A percentile compares a stretch with the other conserved stretches of the same genome.
Conservation (phyloP, 1,139 yeast species). For the Casaregolazyma suthepensis region DNA sequence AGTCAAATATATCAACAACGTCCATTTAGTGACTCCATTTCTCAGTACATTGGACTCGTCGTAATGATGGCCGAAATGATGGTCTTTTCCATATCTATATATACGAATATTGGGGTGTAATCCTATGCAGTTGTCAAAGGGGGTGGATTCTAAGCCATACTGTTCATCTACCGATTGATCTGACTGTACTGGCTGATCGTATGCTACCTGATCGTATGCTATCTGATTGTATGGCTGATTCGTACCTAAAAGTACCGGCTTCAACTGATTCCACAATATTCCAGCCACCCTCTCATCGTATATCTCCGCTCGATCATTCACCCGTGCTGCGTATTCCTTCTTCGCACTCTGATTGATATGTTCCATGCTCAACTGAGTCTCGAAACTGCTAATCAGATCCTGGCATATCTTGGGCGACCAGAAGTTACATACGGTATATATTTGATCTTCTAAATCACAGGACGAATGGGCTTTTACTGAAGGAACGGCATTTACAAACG, state of each 20-base stretch:
- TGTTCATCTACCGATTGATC: too few species aligned
- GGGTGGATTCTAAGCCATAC: too few species aligned
- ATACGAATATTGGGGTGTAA: slow-evolving; percentile 54
- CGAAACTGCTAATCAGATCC: slow-evolving; percentile 34
- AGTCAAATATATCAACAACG: slow-evolving; percentile 52
- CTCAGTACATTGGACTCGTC: slow-evolving; percentile 50
- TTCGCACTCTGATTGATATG: slow-evolving; percentile 14
- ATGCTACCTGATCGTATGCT: too few species aligned
- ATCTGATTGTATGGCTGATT: not conserved
- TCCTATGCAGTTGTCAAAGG: slow-evolving; percentile 42
- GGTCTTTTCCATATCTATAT: slow-evolving; percentile 53
- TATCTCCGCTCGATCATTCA: slow-evolving; percentile 47
- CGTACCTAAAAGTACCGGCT: slow-evolving; percentile 26
- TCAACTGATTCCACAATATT: slow-evolving; percentile 43
- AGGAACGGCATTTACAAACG: slow-evolving; percentile 12
- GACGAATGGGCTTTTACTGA: slow-evolving; percentile 13
- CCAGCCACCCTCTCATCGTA: slow-evolving; percentile 39
- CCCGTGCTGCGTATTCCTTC: slow-evolving; percentile 53
- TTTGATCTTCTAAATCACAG: slow-evolving; percentile 33
- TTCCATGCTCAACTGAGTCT: not conserved
- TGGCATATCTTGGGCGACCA: slow-evolving; percentile 41
- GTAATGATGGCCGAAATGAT: slow-evolving; percentile 57
- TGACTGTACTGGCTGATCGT: too few species aligned
- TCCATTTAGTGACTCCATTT: slow-evolving; percentile 50
- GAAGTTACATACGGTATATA: slow-evolving; percentile 43